A percentile compares a stretch with the other conserved stretches of the same genome.
Evolutionary conservation across 2,329 filamentous ascomycete genomes (phyloP).

Genomic region (Colletotrichum euphorbiae): DNA sequence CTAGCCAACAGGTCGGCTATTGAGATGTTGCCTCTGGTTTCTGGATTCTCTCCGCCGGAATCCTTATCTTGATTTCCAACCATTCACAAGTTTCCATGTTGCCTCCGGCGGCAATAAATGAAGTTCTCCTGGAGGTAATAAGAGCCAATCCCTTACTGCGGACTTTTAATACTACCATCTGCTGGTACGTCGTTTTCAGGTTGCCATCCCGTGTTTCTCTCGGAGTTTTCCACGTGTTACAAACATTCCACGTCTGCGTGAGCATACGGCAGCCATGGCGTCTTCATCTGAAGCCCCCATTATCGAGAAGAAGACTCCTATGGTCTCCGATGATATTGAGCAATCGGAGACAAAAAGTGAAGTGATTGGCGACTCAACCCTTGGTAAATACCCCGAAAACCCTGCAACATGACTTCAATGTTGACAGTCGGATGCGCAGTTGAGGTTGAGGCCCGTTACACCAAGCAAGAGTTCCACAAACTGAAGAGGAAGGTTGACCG

Average conservation of each 20-base stretch:
- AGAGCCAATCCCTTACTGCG: not conserved
- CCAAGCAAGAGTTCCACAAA: conserved; percentile 52
- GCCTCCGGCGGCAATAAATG: conserved; percentile 14
- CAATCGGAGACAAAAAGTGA: conserved; percentile 31
- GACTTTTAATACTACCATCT: not conserved
- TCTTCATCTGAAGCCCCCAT: conserved; percentile 5
- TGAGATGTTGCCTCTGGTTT: conserved; percentile 1
- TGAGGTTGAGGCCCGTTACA: conserved; percentile 44
- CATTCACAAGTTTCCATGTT: not conserved
- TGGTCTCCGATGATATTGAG: conserved; percentile 20
- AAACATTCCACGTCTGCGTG: not conserved
- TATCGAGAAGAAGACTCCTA: conserved; percentile 25
- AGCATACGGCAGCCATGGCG: conserved; percentile 6
- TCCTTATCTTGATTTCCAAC: conserved; percentile 27
- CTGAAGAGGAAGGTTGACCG: conserved; percentile 56
- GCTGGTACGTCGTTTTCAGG: not conserved
- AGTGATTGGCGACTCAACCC: conserved; percentile 11
- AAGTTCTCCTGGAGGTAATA: conserved; percentile 11
- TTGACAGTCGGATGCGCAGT: not conserved
- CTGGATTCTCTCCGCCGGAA: conserved; percentile 28
- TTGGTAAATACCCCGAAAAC: not conserved
- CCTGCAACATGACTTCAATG: not conserved
- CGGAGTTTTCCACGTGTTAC: not conserved
- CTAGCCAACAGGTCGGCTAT: conserved; percentile 14
- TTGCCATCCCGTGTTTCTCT: not conserved